phyloP scores from a whole-genome alignment of 2,329 filamentous ascomycete genomes.

The Stagonosporopsis cucurbitacearum region DNA sequence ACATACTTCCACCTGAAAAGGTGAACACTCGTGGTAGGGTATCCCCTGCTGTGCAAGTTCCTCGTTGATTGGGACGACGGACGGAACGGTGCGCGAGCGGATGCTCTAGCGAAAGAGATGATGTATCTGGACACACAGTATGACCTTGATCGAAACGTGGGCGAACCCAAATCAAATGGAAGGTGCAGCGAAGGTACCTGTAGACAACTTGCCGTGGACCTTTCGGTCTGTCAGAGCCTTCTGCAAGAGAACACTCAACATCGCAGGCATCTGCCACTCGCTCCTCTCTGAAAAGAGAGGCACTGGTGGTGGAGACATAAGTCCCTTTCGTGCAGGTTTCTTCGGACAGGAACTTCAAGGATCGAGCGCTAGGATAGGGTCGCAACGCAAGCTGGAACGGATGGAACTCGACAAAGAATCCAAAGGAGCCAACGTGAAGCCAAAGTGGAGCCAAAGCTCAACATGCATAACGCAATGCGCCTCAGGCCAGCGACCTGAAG shows the following conservation, averaged over 20 bases:
- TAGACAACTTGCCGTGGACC: constrained; percentile 32
- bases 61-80: constrained; percentile 21
- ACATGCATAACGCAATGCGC: not conserved
- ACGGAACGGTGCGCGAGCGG: constrained; percentile 15
- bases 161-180: constrained; percentile 17
- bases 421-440: constrained; percentile 9
- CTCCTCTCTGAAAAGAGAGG: constrained; percentile 30
- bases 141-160: constrained; percentile 11
- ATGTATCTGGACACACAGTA: constrained; percentile 17
- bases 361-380: constrained; percentile 16
- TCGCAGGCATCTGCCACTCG: constrained; percentile 38
- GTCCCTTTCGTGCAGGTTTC: constrained; percentile 32
- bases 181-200: constrained; percentile 27
- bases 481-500: constrained; percentile 8
- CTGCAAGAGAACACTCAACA: constrained; percentile 21
- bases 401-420: constrained; percentile 1
- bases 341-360: constrained; percentile 26
- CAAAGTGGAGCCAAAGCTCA: constrained; percentile 10
- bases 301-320: constrained; percentile 29
- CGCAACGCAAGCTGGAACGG: constrained; percentile 10
- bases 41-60: constrained; percentile 32
- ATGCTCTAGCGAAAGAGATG: constrained; percentile 11
- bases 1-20: constrained; percentile 28
- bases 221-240: constrained; percentile 27
- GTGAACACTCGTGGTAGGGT: constrained; percentile 30